Base-by-base conservation (phyloP, 768 basidiomycete genomes). In the Boletus rubropictus region DNA sequence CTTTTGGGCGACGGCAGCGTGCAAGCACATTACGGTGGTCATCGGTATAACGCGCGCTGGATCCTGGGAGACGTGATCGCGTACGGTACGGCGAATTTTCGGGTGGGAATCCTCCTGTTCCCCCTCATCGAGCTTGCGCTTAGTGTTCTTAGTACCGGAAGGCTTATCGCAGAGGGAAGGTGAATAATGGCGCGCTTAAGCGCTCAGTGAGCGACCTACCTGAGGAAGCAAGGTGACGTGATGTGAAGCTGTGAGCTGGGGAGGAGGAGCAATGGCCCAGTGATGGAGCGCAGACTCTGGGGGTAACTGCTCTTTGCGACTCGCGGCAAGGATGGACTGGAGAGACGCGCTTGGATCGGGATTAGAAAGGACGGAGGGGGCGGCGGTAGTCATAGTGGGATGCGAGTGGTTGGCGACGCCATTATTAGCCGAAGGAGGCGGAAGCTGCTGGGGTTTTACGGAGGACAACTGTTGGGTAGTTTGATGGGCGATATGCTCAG, bases 1-100 rank as follows among this genome's bases (percentile, higher is more conserved):
- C 71, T 96, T 96, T 71, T 96, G 93, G 2, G 90, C 93, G 42
- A 93, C 90, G 27, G 89, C 89, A 21, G 92, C 90, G 60, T 95
- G 92, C 44, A 93, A 75, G 56, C 88, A 91, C 51, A 90, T 80
- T 27, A 92, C 87, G 32, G 89, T 91, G 31, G 89, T 91, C 89
- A 92, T 90, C 50, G 86, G 85, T 70, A 87, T 78, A 56, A 85
- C 79, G 53, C 83, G 84, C 40, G 79, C 64, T 8, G 82, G 81
- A 57, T 89, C 85, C 59, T 85, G 83, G 28, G 80, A 79, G 54
- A 88, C 79, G 63, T 88, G 86, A 66, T 89, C 85, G 65, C 84
- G 84, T 40, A 89, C 84, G 55, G 87, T 86, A 58, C 88, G 84
- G 48, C 88, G 79, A 62, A 89, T 89, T 74, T 90, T 90, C 55